Base-by-base conservation (phyloP, 139 green algal genomes). In the Picochlorum sp. region DNA sequence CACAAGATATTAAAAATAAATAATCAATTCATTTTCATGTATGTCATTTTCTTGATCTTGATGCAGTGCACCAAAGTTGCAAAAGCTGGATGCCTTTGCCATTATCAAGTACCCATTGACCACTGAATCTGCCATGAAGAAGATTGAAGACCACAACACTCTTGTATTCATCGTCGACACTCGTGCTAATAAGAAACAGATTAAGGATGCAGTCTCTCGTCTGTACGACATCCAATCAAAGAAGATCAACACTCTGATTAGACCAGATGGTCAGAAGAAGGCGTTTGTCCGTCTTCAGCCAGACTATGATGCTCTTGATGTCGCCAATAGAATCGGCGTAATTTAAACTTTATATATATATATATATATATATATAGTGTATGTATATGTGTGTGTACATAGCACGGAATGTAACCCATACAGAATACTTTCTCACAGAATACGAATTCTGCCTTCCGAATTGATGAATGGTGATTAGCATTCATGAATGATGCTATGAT, bases 141-240 rank as follows among this genome's bases (percentile, higher is more conserved):
- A 98, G 85, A 98, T 98, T 70, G 93, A 99, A 77, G 91, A 98
- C 79, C 94, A 99, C 87, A 99, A 99, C 87, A 99, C 93, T 24
- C 79, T 99, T 63, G 89, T 96, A 9, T 96, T 97, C 77, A 92
- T 96, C 51, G 86, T 96, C 50, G 90, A 97, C 59, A 57, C 82
- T 31, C 73, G 78, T 25, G 75, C 86, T 20, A 81, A 76, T 74
- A 96, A 96, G 84, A 82, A 74, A 68, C 80, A 94, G 74, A 98
- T 99, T 78, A 94, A 90, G 78, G 80, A 86, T 12, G 89, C 91
- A 7, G 89, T 99, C 29, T 67, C 65, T 33, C 66, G 72, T 47
- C 84, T 99, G 85, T 99, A 99, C 67, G 89, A 98, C 82, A 97
- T 98, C 65, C 78, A 95, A 72, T 86, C 75, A 53, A 87, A 89